phyloP scores from a whole-genome alignment of 306 rosid genomes.

The Cyclanthera cordifolia region DNA sequence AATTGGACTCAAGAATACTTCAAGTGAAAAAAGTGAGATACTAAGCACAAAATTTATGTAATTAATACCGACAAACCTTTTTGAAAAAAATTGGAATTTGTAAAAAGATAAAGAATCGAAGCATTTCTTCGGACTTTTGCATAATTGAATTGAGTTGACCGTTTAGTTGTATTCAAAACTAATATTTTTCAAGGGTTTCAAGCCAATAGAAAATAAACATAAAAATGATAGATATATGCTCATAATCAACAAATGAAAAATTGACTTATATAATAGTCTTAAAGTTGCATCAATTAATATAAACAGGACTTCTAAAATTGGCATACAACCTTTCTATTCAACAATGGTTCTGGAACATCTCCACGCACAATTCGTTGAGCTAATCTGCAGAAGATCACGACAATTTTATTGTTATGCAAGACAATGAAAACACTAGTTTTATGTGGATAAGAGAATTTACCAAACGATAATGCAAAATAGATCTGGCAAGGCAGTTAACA shows the following conservation, averaged over 20 bases:
- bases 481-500: slow-evolving; percentile 13
- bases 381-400: slow-evolving; percentile 41
- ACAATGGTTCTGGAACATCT: slow-evolving; percentile 91
- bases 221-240: not conserved
- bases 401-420: not conserved
- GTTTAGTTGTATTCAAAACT: not conserved
- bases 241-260: not conserved
- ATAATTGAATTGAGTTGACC: not conserved
- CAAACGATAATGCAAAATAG: not conserved
- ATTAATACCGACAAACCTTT: not conserved
- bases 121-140: not conserved
- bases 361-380: slow-evolving; percentile 95
- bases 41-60: not conserved
- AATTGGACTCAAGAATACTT: not conserved
- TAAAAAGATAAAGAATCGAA: not conserved
- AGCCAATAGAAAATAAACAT: not conserved
- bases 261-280: not conserved
- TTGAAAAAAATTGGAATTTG: not conserved
- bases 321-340: slow-evolving; percentile 63
- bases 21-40: not conserved
- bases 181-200: too few species aligned
- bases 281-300: not conserved
- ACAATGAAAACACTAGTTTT: not conserved
- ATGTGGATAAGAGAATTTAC: not conserved
- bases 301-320: not conserved